Percentiles rank a stretch among this genome's conserved stretches.
phyloP scores from a whole-genome alignment of 345 rosid species.

The Salix viminalis region DNA sequence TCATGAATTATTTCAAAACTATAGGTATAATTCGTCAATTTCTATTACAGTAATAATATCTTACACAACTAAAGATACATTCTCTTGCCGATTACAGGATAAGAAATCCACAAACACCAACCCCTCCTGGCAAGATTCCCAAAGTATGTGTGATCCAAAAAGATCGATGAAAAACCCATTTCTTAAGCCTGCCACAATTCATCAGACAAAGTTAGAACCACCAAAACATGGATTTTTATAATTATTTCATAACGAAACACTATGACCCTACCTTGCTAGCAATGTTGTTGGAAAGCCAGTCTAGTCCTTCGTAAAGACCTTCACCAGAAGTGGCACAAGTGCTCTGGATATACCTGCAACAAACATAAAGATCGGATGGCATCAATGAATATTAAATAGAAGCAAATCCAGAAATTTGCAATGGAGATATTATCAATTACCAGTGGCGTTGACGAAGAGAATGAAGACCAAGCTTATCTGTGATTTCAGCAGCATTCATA shows the following conservation, averaged over 20 bases:
- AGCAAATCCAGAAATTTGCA: neutral
- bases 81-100: slow-evolving; percentile 9
- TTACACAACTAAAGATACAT: slow-evolving; percentile 27
- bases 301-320: slow-evolving; percentile 75
- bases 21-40: slow-evolving; percentile 18
- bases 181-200: slow-evolving; percentile 22
- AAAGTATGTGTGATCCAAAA: neutral
- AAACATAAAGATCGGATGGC: neutral
- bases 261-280: slow-evolving; percentile 44
- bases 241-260: neutral
- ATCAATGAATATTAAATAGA: neutral
- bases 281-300: slow-evolving; percentile 82
- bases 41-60: slow-evolving; percentile 21
- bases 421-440: slow-evolving; percentile 20
- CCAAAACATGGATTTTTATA: too few relatives aligned
- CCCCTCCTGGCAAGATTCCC: slow-evolving; percentile 4
- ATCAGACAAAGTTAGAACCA: neutral
- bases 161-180: neutral
- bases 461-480: slow-evolving; percentile 80
- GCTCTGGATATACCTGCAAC: slow-evolving; percentile 77
- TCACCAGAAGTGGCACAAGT: slow-evolving; percentile 76
- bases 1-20: slow-evolving; percentile 26
- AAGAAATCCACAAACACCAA: slow-evolving; percentile 8
- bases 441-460: slow-evolving; percentile 84
- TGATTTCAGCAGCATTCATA: slow-evolving; percentile 82